Percentiles rank a stretch among this genome's conserved stretches.
phyloP scores from a whole-genome alignment of 352 stramenopile species.

The Globisporangium sylvaticum region DNA sequence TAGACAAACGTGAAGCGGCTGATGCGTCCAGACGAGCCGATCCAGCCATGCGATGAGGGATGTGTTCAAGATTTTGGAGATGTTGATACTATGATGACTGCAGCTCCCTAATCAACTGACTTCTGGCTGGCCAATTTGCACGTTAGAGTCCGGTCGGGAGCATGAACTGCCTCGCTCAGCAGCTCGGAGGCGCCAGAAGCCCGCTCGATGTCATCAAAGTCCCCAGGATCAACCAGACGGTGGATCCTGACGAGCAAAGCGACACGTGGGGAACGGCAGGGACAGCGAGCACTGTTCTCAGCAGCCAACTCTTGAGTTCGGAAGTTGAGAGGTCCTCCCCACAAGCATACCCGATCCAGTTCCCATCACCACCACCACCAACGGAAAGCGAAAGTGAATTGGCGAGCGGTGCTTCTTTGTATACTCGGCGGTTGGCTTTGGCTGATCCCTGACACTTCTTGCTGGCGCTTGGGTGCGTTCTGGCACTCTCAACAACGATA shows the following conservation, averaged over 20 bases:
- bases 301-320: not conserved
- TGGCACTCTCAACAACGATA: not conserved
- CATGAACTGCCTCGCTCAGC: constrained; percentile 42
- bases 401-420: not conserved
- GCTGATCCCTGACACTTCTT: not conserved
- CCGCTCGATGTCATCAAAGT: constrained; percentile 45
- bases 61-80: not conserved
- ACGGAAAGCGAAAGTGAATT: not conserved
- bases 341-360: constrained; percentile 1
- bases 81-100: too few relatives aligned
- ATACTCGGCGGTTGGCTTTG: not conserved
- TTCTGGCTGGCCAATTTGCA: not conserved
- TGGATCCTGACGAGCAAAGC: not conserved
- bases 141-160: constrained; percentile 27
- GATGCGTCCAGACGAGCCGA: not conserved
- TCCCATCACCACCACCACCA: not conserved
- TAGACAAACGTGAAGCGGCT: constrained; percentile 10
- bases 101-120: too few relatives aligned
- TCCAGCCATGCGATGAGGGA: not conserved
- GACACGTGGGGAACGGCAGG: not conserved
- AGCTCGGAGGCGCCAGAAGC: constrained; percentile 29
- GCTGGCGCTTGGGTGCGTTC: not conserved
- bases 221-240: not conserved
- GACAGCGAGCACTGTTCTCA: not conserved
- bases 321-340: not conserved